These are phyloP conservation scores for Chaetomium globosum DNA, from an alignment of 2,329 filamentous ascomycete genomes.

Conservation along the genomic window DNA sequence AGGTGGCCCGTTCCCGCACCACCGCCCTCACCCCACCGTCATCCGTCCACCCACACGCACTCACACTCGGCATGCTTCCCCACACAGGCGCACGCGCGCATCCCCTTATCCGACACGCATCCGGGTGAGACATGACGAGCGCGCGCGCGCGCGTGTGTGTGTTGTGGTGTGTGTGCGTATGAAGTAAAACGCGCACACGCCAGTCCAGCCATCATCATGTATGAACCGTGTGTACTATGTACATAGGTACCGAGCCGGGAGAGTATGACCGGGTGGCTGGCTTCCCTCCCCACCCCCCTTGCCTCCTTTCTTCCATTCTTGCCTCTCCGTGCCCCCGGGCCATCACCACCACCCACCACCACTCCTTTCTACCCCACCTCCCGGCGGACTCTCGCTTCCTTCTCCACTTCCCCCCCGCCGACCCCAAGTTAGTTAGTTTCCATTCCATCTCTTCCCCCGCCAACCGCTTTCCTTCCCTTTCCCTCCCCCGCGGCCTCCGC, in stretches of 20 bases:
- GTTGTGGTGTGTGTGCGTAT: conserved; percentile 18
- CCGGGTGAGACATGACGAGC: background rate
- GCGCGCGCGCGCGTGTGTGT: background rate
- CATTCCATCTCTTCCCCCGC: no score
- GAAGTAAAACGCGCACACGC: conserved; percentile 1
- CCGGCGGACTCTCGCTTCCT: no score
- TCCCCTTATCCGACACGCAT: conserved; percentile 15
- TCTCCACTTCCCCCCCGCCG: no score
- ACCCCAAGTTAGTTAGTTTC: no score
- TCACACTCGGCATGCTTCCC: background rate
- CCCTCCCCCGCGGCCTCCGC: background rate
- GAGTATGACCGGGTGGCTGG: background rate
- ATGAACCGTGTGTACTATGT: background rate
- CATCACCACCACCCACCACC: no score
- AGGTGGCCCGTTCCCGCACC: background rate
- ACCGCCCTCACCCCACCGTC: background rate
- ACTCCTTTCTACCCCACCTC: no score
- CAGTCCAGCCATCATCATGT: background rate
- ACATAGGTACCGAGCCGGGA: background rate
- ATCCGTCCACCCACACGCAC: background rate
- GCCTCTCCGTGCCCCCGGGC: no score
- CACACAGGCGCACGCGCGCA: background rate
- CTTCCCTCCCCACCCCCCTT: no score
- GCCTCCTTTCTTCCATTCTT: no score
- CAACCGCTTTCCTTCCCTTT: background rate